Evolutionary conservation across 2,329 filamentous ascomycete genomes (phyloP).

Genomic region (Incumbomyces delicatus): DNA sequence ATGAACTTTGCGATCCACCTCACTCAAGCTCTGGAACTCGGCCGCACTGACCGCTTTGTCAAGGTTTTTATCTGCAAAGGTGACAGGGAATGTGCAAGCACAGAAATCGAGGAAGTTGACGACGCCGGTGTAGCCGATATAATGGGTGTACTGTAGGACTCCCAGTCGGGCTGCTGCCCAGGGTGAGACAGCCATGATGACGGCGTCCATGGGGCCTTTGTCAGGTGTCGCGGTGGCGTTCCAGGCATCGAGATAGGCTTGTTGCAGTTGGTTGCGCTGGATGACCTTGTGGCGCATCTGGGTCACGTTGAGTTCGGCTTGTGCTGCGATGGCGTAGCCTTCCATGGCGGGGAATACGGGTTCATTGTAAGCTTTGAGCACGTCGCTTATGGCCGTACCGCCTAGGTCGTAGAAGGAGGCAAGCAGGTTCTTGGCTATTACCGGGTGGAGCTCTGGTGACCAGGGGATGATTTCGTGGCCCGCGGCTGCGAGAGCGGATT

Average conservation of each 20-base stretch:
- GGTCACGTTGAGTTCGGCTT: slow-evolving; percentile 21
- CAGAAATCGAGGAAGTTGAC: slow-evolving; percentile 21
- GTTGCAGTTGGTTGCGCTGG: slow-evolving; percentile 24
- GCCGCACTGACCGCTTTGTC: background rate
- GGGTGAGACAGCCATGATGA: slow-evolving; percentile 25
- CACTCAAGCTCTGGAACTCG: slow-evolving; percentile 12
- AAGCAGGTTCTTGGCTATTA: slow-evolving; percentile 24
- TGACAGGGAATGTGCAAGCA: slow-evolving; percentile 21
- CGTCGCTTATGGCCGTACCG: slow-evolving; percentile 20
- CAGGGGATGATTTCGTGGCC: slow-evolving; percentile 30
- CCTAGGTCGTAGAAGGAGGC: slow-evolving; percentile 21
- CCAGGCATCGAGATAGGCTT: slow-evolving; percentile 29
- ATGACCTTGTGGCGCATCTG: slow-evolving; percentile 24
- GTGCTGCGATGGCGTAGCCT: slow-evolving; percentile 17
- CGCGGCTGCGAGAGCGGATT: slow-evolving; percentile 25
- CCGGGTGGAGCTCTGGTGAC: slow-evolving; percentile 25
- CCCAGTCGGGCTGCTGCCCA: slow-evolving; percentile 29
- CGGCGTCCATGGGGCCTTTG: slow-evolving; percentile 26
- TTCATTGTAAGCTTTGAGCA: slow-evolving; percentile 21
- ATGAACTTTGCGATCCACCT: slow-evolving; percentile 23
- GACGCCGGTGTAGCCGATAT: slow-evolving; percentile 24
- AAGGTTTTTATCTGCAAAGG: slow-evolving; percentile 19
- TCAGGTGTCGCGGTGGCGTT: slow-evolving; percentile 21
- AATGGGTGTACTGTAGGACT: slow-evolving; percentile 19
- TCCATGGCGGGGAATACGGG: slow-evolving; percentile 21